Percentiles rank a stretch among this genome's conserved stretches.
These are phyloP conservation scores for Adansonia grandidieri DNA, from an alignment of 441 rosid species.

Conservation along the genomic window DNA sequence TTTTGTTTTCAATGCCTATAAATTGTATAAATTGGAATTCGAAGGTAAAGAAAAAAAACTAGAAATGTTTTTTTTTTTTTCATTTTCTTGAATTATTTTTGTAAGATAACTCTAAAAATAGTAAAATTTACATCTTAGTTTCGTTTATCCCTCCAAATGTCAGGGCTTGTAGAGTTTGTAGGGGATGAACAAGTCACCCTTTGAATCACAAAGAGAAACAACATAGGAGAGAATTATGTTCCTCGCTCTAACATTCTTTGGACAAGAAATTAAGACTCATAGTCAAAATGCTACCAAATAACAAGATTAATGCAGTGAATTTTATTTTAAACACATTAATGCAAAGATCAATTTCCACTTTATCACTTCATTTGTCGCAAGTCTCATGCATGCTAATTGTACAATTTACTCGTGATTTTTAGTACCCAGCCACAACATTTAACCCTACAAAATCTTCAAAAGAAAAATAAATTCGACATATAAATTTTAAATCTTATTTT, in stretches of 20 bases:
- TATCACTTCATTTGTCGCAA: background rate
- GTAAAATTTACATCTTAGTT: no score
- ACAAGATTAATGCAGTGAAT: background rate
- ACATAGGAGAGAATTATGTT: slow-evolving; percentile 15
- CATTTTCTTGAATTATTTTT: background rate
- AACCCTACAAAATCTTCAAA: background rate
- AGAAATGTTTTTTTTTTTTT: background rate
- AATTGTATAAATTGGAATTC: background rate
- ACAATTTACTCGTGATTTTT: background rate
- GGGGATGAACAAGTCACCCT: slow-evolving; percentile 16
- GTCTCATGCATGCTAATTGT: background rate
- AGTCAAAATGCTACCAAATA: background rate
- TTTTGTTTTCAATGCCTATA: no score
- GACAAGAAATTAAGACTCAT: slow-evolving; percentile 9
- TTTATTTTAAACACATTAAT: background rate
- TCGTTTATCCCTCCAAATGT: background rate
- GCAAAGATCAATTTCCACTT: background rate
- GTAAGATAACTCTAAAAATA: no score
- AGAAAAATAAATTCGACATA: background rate
- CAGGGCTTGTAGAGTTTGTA: background rate
- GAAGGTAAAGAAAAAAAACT: background rate
- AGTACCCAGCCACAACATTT: background rate
- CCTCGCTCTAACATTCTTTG: background rate
- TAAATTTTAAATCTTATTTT: background rate
- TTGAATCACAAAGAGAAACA: slow-evolving; percentile 16